phyloP scores from a whole-genome alignment of 495 filamentous ascomycete genomes.

The Hypoxylon perforatum region DNA sequence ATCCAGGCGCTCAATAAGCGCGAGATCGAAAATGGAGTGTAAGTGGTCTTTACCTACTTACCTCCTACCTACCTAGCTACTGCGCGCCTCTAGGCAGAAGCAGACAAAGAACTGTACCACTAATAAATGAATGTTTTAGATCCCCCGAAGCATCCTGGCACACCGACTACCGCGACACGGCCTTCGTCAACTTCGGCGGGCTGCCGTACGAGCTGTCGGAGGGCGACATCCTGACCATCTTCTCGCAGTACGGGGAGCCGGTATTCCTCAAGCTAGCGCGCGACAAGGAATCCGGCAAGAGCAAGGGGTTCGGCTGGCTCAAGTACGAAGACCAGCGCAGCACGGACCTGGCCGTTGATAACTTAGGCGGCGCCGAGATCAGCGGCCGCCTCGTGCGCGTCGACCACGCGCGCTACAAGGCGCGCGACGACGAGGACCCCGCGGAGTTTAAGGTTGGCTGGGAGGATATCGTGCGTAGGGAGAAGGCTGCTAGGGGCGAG shows the following conservation, averaged over 20 bases:
- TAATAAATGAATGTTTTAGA: constrained; percentile 50
- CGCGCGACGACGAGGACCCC: constrained; percentile 84
- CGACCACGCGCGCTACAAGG: constrained; percentile 92
- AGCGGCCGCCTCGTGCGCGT: constrained; percentile 84
- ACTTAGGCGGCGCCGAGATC: constrained; percentile 86
- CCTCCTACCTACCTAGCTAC: neutral
- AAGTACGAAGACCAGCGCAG: constrained; percentile 99
- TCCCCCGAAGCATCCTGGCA: constrained; percentile 94
- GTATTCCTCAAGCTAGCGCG: constrained; percentile 88
- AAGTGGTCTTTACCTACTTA: constrained; percentile 37
- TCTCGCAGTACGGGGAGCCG: constrained; percentile 96
- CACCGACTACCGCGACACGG: constrained; percentile 95
- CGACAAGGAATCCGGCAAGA: constrained; percentile 96
- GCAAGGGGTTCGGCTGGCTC: constrained; percentile 90
- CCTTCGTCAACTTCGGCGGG: constrained; percentile 95
- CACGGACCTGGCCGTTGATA: constrained; percentile 95
- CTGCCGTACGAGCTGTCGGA: constrained; percentile 94
- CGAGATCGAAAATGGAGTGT: constrained; percentile 90
- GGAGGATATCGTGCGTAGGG: constrained; percentile 56
- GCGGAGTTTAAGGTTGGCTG: constrained; percentile 63
- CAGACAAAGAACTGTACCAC: no score
- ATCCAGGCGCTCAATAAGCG: constrained; percentile 94
- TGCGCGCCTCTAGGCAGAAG: neutral
- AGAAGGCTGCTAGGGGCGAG: constrained; percentile 45
- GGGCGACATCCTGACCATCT: constrained; percentile 95